phyloP scores from a whole-genome alignment of 208 protist genomes.

The Trichomonas gallinae region DNA sequence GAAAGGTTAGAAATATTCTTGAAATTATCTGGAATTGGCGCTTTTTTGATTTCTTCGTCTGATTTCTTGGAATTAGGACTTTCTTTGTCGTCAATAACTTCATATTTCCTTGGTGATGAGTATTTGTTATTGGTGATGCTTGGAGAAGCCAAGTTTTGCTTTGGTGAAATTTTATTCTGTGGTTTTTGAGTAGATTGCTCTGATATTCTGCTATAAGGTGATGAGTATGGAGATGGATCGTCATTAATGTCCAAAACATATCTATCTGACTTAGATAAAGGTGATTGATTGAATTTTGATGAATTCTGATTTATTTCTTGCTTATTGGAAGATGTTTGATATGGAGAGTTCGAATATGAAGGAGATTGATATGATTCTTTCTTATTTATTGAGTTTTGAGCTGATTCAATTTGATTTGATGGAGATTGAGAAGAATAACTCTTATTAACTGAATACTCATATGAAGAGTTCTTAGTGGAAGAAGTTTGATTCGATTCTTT shows the following conservation, averaged over 20 bases:
- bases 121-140: neutral
- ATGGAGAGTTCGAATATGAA: no score
- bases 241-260: neutral
- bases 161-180: neutral
- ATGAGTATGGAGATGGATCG: neutral
- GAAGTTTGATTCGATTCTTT: no score
- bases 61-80: no score
- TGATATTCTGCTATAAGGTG: neutral
- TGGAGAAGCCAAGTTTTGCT: neutral
- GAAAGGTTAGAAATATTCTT: neutral
- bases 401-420: no score
- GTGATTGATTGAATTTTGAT: no score
- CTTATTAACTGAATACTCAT: no score
- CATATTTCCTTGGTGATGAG: neutral
- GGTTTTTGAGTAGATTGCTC: neutral
- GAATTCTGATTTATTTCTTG: no score
- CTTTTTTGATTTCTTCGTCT: neutral
- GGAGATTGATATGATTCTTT: no score
- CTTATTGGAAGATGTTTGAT: no score
- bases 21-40: neutral
- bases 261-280: neutral
- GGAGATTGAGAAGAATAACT: no score
- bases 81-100: neutral
- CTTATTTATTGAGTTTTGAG: no score
- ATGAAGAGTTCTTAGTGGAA: no score